These are phyloP conservation scores for Plasmodium malariae DNA, from an alignment of 169 alveolate genomes.

Conservation along the genomic window DNA sequence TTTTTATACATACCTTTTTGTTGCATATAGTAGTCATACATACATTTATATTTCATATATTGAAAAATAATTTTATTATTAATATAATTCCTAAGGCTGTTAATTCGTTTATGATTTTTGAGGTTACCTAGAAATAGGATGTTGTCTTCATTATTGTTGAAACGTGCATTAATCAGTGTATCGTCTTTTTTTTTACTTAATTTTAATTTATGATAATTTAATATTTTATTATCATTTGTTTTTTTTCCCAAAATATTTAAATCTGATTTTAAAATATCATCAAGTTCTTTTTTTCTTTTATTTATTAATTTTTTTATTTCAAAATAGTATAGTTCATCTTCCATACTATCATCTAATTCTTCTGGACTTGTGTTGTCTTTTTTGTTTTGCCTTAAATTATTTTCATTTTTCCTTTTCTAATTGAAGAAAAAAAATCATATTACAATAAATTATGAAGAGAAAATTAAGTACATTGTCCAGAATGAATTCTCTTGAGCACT, in stretches of 20 bases:
- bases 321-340: slow-evolving; percentile 54
- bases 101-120: background rate
- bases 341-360: slow-evolving; percentile 7
- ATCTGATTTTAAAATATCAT: slow-evolving; percentile 9
- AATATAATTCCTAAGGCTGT: slow-evolving; percentile 15
- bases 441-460: too few relatives aligned
- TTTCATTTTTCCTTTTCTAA: slow-evolving; percentile 48
- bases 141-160: background rate
- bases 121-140: background rate
- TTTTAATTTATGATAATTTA: background rate
- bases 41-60: slow-evolving; percentile 43
- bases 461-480: too few relatives aligned
- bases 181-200: background rate
- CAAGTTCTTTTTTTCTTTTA: slow-evolving; percentile 64
- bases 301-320: slow-evolving; percentile 63
- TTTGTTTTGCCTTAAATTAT: background rate
- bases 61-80: slow-evolving; percentile 37
- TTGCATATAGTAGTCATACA: slow-evolving; percentile 58
- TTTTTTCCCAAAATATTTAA: background rate
- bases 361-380: slow-evolving; percentile 2
- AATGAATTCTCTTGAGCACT: too few relatives aligned
- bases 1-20: slow-evolving; percentile 16
- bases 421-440: slow-evolving; percentile 14
- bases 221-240: background rate
- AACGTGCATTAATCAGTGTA: background rate